A percentile compares a stretch with the other conserved stretches of the same genome.
Evolutionary conservation across 495 filamentous ascomycete species (phyloP).

Genomic region (Penicillium chermesinum): DNA sequence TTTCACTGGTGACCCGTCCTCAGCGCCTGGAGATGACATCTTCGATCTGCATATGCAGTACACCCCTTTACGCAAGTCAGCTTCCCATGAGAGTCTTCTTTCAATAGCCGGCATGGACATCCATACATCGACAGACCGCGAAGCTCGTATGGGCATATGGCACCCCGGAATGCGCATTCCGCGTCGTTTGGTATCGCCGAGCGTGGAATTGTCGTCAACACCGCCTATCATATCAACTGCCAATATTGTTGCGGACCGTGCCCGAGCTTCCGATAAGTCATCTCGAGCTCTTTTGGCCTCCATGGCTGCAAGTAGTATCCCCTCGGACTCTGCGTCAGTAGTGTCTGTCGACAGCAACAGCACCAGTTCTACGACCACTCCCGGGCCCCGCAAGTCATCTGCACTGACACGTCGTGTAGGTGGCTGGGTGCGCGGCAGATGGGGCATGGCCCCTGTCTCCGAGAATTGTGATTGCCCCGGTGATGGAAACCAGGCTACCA

Average conservation of each 20-base stretch:
- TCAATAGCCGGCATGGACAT: slow-evolving; percentile 50
- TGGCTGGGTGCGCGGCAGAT: slow-evolving; percentile 53
- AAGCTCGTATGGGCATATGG: slow-evolving; percentile 32
- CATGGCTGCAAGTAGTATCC: slow-evolving; percentile 24
- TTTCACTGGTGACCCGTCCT: not conserved
- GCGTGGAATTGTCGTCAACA: slow-evolving; percentile 31
- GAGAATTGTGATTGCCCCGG: slow-evolving; percentile 13
- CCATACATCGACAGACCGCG: slow-evolving; percentile 36
- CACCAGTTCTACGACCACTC: slow-evolving; percentile 20
- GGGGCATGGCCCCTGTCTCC: slow-evolving; percentile 42
- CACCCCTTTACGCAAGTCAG: slow-evolving; percentile 31
- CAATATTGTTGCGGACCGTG: slow-evolving; percentile 37
- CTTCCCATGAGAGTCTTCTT: slow-evolving; percentile 49
- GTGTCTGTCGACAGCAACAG: slow-evolving; percentile 23
- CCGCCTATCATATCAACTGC: slow-evolving; percentile 43
- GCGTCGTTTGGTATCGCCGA: slow-evolving; percentile 34
- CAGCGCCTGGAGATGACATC: slow-evolving; percentile 8
- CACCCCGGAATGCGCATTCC: slow-evolving; percentile 27
- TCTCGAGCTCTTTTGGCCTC: slow-evolving; percentile 37
- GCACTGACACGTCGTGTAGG: slow-evolving; percentile 44
- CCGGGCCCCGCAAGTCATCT: slow-evolving; percentile 21
- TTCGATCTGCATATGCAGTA: slow-evolving; percentile 16
- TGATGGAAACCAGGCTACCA: slow-evolving; percentile 8
- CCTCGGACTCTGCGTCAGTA: slow-evolving; percentile 17
- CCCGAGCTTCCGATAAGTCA: slow-evolving; percentile 21